These are phyloP conservation scores for Aphanomyces cochlioides DNA, from an alignment of 352 stramenopile genomes.

Conservation along the genomic window DNA sequence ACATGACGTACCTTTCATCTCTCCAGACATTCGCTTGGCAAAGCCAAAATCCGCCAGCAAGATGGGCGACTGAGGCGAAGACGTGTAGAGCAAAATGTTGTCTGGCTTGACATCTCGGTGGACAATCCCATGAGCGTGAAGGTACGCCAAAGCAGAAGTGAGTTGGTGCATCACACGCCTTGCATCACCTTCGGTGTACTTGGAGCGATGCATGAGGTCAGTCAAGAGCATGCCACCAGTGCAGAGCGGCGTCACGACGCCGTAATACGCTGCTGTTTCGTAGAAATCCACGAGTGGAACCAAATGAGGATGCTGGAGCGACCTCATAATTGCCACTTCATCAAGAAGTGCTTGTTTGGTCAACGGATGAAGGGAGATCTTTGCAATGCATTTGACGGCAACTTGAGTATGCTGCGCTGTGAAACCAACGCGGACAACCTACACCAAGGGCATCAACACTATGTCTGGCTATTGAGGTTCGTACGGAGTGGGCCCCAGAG, in stretches of 20 bases:
- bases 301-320: background rate
- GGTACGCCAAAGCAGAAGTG: background rate
- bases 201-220: constrained; percentile 5
- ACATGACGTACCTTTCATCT: constrained; percentile 58
- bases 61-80: constrained; percentile 59
- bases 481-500: constrained; percentile 64
- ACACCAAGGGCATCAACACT: too few relatives aligned
- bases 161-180: constrained; percentile 2
- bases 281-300: background rate
- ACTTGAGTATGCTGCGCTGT: constrained; percentile 34
- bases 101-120: constrained; percentile 46
- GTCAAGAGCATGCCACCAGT: constrained; percentile 30
- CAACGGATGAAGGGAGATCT: background rate
- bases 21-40: constrained; percentile 56
- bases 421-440: constrained; percentile 73
- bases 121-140: constrained; percentile 20
- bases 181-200: constrained; percentile 20
- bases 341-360: too few relatives aligned
- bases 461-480: too few relatives aligned
- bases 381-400: constrained; percentile 47
- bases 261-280: background rate
- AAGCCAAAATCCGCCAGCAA: constrained; percentile 91
- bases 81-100: constrained; percentile 84
- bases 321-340: too few relatives aligned
- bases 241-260: constrained; percentile 22